phyloP scores from a whole-genome alignment of 139 green algal species.

The Klebsormidium nitens region DNA sequence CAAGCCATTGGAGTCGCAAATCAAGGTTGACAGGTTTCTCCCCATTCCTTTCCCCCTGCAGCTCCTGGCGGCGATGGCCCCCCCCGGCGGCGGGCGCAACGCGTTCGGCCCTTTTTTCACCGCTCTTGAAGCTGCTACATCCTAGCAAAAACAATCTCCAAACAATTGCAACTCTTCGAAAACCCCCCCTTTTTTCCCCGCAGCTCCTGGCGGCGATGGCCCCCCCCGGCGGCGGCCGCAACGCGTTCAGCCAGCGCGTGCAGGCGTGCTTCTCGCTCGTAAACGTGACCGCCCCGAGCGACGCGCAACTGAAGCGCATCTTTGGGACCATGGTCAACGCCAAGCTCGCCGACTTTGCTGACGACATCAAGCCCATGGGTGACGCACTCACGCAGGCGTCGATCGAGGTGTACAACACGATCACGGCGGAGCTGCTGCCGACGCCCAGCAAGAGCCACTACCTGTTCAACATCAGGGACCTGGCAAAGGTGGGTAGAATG shows the following conservation, averaged over 20 bases:
- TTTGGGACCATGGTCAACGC: slow-evolving; percentile 67
- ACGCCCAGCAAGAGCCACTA: slow-evolving; percentile 77
- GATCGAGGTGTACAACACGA: slow-evolving; percentile 42
- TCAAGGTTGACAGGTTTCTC: too few species aligned
- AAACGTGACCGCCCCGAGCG: slow-evolving; percentile 64
- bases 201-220: slow-evolving; percentile 65
- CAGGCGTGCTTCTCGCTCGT: slow-evolving; percentile 61
- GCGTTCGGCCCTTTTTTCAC: slow-evolving; percentile 52
- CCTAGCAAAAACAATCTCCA: neutral
- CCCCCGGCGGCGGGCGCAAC: slow-evolving; percentile 72
- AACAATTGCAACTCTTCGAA: neutral
- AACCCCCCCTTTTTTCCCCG: too few species aligned
- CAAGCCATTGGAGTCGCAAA: too few species aligned
- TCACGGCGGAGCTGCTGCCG: slow-evolving; percentile 63
- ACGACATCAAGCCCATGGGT: slow-evolving; percentile 65
- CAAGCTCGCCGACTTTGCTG: slow-evolving; percentile 69
- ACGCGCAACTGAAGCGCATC: slow-evolving; percentile 70
- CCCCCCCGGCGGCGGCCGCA: slow-evolving; percentile 70
- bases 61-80: slow-evolving; percentile 64
- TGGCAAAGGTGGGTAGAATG: slow-evolving; percentile 76
- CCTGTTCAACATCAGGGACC: slow-evolving; percentile 79
- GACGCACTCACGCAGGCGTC: slow-evolving; percentile 60
- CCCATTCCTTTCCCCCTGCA: too few species aligned
- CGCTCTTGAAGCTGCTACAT: neutral
- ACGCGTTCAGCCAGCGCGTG: slow-evolving; percentile 66